Evolutionary conservation across 306 rosid genomes (phyloP).

Genomic region (Pterocarpus macrocarpus): DNA sequence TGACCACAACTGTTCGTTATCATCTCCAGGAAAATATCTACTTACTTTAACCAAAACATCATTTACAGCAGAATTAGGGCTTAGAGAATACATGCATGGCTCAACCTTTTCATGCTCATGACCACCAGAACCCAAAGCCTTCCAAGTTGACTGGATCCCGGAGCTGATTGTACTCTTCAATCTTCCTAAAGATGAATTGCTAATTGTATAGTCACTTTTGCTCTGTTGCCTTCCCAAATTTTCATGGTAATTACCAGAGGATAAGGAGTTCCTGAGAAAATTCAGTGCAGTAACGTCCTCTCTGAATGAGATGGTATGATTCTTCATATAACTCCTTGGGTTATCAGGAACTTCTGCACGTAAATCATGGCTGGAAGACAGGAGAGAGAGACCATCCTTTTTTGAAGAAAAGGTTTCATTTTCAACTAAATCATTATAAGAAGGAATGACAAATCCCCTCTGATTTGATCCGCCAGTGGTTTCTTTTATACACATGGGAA

Average conservation of each 20-base stretch:
- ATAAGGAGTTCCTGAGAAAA: conserved; percentile 43
- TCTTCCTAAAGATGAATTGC: conserved; percentile 47
- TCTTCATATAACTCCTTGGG: conserved; percentile 44
- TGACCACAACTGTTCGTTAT: conserved; percentile 65
- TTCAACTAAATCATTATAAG: conserved; percentile 63
- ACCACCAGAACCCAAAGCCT: conserved; percentile 56
- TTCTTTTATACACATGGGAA: conserved; percentile 72
- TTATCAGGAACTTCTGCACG: conserved; percentile 47
- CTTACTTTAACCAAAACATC: conserved; percentile 78
- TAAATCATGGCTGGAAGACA: conserved; percentile 54
- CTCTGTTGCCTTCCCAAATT: conserved; percentile 49
- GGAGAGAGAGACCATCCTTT: conserved; percentile 74
- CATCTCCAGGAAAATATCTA: conserved; percentile 59
- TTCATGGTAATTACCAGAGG: conserved; percentile 47
- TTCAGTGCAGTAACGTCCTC: conserved; percentile 50
- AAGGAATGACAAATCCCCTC: conserved; percentile 65
- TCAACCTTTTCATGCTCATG: conserved; percentile 67
- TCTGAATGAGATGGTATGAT: conserved; percentile 65
- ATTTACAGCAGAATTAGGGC: conserved; percentile 62
- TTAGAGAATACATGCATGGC: conserved; percentile 81
- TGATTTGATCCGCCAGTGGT: conserved; percentile 58
- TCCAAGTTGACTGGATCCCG: conserved; percentile 46
- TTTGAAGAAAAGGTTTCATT: conserved; percentile 54
- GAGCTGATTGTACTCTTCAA: conserved; percentile 48
- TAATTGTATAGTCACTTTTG: conserved; percentile 42